Base-by-base conservation (phyloP, 768 basidiomycete species). In the Pleurotus cornucopiae region DNA sequence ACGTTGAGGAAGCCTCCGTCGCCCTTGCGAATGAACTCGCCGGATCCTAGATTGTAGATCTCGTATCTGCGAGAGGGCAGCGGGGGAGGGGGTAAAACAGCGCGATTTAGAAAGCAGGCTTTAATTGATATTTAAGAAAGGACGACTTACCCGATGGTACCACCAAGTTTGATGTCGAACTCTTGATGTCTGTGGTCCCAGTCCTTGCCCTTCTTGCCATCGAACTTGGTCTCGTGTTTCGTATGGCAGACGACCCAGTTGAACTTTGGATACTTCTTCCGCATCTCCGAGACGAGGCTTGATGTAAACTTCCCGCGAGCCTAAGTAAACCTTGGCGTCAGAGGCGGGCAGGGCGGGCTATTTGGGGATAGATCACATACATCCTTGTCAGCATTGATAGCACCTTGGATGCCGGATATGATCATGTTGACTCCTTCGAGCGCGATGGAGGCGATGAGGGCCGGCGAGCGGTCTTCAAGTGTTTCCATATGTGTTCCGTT, bases 211-310 rank as follows among this genome's bases (percentile, higher is more conserved):
- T 54, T 49, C 14, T 44, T 46, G 11, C 62, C 64, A 2, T 55
- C 39, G 14, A 58, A 61, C 18, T 63, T 43, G 38, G 37, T 55
- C 25, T 41, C 54, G 41, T 65, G 62, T 20, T 60, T 57, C 14
- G 54, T 57, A 41, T 65, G 64, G 54, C 60, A 61, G n/a, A 66
- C 49, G 12, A 60, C 60, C 51, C 60, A 63, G 41, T 64, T 64
- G 21, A 54, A 61, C 7, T 57, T 26, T 7, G 61, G 64, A 39
- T 58, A 58, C 26, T 61, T 57, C 4, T 57, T 44, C 49, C 26
- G n/a, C 54, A 45, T 30, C n/a, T 58, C 16, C n/a, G 34, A 30
- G 7, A 49, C 48, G 7, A 49, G 48, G 21, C 38, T 20, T 16
- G 9, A 45, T 16, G 23, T 39, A 55, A 30, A n/a, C 34, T 48